Evolutionary conservation across 495 filamentous ascomycete genomes (phyloP).

Genomic region (Acidomyces sp.): DNA sequence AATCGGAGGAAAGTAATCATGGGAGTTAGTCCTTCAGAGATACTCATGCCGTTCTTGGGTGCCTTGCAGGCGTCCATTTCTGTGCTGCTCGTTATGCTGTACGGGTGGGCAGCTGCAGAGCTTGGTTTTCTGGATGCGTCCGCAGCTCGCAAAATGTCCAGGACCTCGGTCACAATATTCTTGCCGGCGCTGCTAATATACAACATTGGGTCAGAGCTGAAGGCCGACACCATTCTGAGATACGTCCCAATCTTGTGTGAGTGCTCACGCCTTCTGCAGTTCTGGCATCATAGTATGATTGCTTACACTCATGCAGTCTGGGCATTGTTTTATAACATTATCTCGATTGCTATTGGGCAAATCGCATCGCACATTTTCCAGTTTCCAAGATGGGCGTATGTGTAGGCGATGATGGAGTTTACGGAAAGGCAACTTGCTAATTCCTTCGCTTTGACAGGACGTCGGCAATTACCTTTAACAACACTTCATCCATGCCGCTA

Average conservation of each 20-base stretch:
- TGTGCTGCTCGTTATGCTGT: slow-evolving; percentile 54
- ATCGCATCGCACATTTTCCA: slow-evolving; percentile 34
- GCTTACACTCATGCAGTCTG: too few relatives aligned
- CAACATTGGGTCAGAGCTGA: slow-evolving; percentile 52
- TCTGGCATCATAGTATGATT: too few relatives aligned
- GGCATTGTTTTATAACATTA: slow-evolving; percentile 42
- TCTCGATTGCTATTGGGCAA: slow-evolving; percentile 42
- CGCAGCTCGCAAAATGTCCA: slow-evolving; percentile 50
- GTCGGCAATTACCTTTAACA: slow-evolving; percentile 61
- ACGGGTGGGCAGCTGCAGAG: slow-evolving; percentile 46
- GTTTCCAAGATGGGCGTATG: slow-evolving; percentile 56
- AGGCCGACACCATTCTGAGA: slow-evolving; percentile 39
- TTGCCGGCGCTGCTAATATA: slow-evolving; percentile 58
- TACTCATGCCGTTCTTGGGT: slow-evolving; percentile 42
- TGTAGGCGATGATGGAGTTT: too few relatives aligned
- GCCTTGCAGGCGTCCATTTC: slow-evolving; percentile 59
- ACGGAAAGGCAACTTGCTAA: too few relatives aligned
- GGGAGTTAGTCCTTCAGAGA: not conserved
- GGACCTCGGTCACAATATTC: slow-evolving; percentile 53
- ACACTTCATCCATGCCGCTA: slow-evolving; percentile 58
- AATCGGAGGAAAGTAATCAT: too few relatives aligned
- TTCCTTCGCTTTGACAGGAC: too few relatives aligned
- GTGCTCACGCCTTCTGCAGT: too few relatives aligned
- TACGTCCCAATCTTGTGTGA: too few relatives aligned
- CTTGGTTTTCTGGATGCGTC: slow-evolving; percentile 43